Evolutionary conservation across 352 stramenopile genomes (phyloP).

Genomic region (Pythium angustatum): DNA sequence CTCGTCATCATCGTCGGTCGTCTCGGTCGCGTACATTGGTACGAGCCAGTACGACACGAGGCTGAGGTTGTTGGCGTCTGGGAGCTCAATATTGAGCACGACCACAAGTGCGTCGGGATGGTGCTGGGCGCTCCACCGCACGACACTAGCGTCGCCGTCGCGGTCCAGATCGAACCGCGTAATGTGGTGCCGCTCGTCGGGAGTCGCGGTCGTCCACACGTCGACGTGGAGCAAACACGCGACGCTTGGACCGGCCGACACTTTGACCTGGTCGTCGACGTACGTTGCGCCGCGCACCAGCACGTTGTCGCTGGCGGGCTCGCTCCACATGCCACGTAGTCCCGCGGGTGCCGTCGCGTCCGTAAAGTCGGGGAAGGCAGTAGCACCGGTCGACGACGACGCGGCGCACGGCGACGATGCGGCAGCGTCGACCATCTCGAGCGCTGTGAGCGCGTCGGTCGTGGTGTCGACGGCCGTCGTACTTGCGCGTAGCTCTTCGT

Average conservation of each 20-base stretch:
- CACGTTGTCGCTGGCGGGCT: slow-evolving; percentile 50
- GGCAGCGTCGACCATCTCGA: slow-evolving; percentile 29
- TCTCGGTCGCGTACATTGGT: slow-evolving; percentile 21
- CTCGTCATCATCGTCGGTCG: neutral
- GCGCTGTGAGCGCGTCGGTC: slow-evolving; percentile 13
- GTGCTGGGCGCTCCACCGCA: slow-evolving; percentile 45
- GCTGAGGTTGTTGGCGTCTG: slow-evolving; percentile 65
- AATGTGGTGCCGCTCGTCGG: slow-evolving; percentile 54
- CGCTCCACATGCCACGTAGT: slow-evolving; percentile 61
- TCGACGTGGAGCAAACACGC: slow-evolving; percentile 70
- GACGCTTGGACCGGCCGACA: slow-evolving; percentile 15
- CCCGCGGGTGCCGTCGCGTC: slow-evolving; percentile 35
- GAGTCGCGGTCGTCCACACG: slow-evolving; percentile 49
- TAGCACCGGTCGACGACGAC: neutral
- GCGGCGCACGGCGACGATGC: too few species aligned
- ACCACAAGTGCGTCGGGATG: slow-evolving; percentile 72
- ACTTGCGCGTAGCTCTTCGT: slow-evolving; percentile 22
- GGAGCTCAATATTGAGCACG: slow-evolving; percentile 85
- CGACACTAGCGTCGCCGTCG: slow-evolving; percentile 44
- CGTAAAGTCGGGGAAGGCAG: slow-evolving; percentile 25
- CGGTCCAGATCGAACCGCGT: slow-evolving; percentile 48
- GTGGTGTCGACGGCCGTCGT: slow-evolving; percentile 20
- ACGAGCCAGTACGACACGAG: slow-evolving; percentile 82
- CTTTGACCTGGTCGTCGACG: slow-evolving; percentile 58
- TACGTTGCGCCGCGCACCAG: slow-evolving; percentile 61